Conservation (phyloP, 129 eudicot genomes). For the Flaveria linearis region DNA sequence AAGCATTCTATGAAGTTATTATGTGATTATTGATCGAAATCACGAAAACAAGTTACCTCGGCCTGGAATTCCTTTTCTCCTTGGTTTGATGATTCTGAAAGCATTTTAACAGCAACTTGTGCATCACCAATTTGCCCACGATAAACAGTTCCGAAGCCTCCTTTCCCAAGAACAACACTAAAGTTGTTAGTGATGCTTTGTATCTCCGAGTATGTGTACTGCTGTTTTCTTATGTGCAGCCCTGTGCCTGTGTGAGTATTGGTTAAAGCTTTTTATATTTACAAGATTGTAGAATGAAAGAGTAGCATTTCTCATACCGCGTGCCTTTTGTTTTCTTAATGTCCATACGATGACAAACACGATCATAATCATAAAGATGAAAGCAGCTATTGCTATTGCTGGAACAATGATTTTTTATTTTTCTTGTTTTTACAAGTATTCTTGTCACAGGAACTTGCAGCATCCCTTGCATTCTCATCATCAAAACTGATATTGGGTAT, state of each 20-base stretch:
- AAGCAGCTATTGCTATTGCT: conserved; percentile 28
- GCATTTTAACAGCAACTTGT: conserved; percentile 72
- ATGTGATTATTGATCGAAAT: not conserved
- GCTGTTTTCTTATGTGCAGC: conserved; percentile 29
- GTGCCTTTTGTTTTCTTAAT: conserved; percentile 24
- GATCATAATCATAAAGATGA: conserved; percentile 27
- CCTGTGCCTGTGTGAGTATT: conserved; percentile 14
- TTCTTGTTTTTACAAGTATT: conserved; percentile 43
- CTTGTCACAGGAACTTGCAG: conserved; percentile 29
- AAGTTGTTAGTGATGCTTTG: conserved; percentile 43
- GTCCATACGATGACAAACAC: conserved; percentile 20
- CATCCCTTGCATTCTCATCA: conserved; percentile 1
- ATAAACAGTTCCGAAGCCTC: conserved; percentile 69
- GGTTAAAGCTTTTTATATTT: not conserved
- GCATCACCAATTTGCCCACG: conserved; percentile 36
- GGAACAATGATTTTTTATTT: conserved; percentile 28
- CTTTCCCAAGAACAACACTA: conserved; percentile 49
- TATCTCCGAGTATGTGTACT: conserved; percentile 45
- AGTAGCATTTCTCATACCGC: conserved; percentile 24
- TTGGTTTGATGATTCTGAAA: conserved; percentile 43
- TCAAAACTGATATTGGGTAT: conserved; percentile 23
- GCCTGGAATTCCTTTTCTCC: conserved; percentile 53
- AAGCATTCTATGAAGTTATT: not conserved
- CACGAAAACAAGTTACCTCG: conserved; percentile 38
- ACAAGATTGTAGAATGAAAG: conserved; percentile 21